Percentiles rank a stretch among this genome's conserved stretches.
phyloP scores from a whole-genome alignment of 2,329 filamentous ascomycete species.

The Fusarium sp. region DNA sequence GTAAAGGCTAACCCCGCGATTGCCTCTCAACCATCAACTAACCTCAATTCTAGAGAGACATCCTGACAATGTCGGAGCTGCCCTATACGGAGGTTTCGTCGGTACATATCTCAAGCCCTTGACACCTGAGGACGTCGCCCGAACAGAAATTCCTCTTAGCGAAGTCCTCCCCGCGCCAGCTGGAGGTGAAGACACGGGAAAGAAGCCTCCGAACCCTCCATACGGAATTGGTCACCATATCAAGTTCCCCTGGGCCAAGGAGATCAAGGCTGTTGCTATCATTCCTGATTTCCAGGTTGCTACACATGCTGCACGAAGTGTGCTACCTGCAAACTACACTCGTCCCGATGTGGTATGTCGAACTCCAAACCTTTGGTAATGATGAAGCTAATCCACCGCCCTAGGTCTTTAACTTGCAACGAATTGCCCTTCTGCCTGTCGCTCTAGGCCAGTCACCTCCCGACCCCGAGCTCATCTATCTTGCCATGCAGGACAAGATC shows the following conservation, averaged over 20 bases:
- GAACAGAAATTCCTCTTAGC: slow-evolving; percentile 92
- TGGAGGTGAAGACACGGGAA: slow-evolving; percentile 90
- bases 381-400: slow-evolving; percentile 30
- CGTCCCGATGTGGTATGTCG: slow-evolving; percentile 80
- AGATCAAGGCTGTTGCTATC: slow-evolving; percentile 97
- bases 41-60: slow-evolving; percentile 73
- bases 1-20: slow-evolving; percentile 56
- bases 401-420: slow-evolving; percentile 90
- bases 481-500: slow-evolving; percentile 98
- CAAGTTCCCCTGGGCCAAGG: slow-evolving; percentile 91
- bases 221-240: slow-evolving; percentile 94
- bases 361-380: background rate
- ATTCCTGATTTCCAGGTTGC: slow-evolving; percentile 96
- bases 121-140: slow-evolving; percentile 86
- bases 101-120: slow-evolving; percentile 96
- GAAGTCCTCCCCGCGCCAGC: slow-evolving; percentile 93
- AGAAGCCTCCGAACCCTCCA: slow-evolving; percentile 88
- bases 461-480: slow-evolving; percentile 92
- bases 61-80: slow-evolving; percentile 94
- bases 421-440: slow-evolving; percentile 89
- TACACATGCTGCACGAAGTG: slow-evolving; percentile 90
- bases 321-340: slow-evolving; percentile 83
- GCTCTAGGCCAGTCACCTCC: slow-evolving; percentile 91
- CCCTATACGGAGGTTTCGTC: slow-evolving; percentile 95
- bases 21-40: slow-evolving; percentile 6